These are phyloP conservation scores for Phytopythium mirpurense DNA, from an alignment of 352 stramenopile species.

Conservation along the genomic window DNA sequence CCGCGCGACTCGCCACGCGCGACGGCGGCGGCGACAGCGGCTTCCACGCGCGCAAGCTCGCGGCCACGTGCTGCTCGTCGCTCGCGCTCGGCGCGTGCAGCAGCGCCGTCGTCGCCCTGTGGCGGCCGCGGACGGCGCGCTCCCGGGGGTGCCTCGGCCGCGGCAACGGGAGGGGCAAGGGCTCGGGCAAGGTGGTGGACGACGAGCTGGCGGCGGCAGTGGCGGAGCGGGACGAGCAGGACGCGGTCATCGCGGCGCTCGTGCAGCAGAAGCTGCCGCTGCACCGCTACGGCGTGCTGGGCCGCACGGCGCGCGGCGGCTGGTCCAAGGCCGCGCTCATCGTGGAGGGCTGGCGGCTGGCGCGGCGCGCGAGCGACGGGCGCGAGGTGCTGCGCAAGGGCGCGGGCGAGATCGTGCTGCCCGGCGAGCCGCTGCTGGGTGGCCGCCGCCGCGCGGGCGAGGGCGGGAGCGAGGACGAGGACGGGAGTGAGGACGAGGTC, in stretches of 20 bases:
- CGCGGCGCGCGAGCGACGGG: conserved; percentile 16
- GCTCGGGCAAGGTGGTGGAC: no score
- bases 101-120: conserved; percentile 6
- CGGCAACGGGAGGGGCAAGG: no score
- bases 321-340: conserved; percentile 39
- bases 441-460: neutral
- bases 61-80: conserved; percentile 10
- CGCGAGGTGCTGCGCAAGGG: conserved; percentile 36
- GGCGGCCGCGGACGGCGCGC: neutral
- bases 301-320: conserved; percentile 26
- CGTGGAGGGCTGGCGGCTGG: conserved; percentile 38
- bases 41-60: conserved; percentile 12
- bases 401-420: conserved; percentile 38
- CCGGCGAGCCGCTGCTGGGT: neutral
- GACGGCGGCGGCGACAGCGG: conserved; percentile 6
- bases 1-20: neutral
- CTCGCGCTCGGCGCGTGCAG: conserved; percentile 20
- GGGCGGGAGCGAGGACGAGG: neutral
- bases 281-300: conserved; percentile 39
- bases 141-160: conserved; percentile 3
- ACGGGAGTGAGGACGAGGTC: conserved; percentile 4
- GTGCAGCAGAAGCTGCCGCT: conserved; percentile 45
- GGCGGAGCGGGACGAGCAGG: conserved; percentile 20
- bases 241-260: conserved; percentile 34
- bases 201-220: conserved; percentile 14